A percentile compares a stretch with the other conserved stretches of the same genome.
Evolutionary conservation across 2,329 filamentous ascomycete genomes (phyloP).

Genomic region (Fusarium liriodendri): DNA sequence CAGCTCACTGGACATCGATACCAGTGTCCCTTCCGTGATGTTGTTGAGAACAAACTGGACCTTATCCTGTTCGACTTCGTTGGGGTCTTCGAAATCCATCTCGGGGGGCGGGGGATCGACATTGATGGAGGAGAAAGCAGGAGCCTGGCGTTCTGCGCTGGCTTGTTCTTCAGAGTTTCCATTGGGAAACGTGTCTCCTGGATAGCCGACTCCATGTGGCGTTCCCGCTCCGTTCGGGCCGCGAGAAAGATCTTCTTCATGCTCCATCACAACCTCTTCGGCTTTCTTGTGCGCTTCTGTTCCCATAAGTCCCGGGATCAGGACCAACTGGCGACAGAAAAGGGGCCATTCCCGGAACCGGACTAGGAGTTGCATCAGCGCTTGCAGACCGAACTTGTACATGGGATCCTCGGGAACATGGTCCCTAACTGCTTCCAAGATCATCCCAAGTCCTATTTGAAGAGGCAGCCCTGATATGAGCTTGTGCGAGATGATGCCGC

Average conservation of each 20-base stretch:
- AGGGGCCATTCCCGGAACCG: conserved; percentile 95
- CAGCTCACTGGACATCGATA: conserved; percentile 85
- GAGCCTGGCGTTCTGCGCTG: conserved; percentile 68
- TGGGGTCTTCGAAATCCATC: conserved; percentile 81
- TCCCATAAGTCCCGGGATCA: conserved; percentile 83
- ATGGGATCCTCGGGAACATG: conserved; percentile 86
- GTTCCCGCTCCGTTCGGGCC: conserved; percentile 63
- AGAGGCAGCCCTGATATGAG: conserved; percentile 90
- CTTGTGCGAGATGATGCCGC: conserved; percentile 94
- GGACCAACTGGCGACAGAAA: conserved; percentile 86
- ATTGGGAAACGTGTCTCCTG: conserved; percentile 71
- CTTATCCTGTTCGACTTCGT: conserved; percentile 87
- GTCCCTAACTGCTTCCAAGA: conserved; percentile 93
- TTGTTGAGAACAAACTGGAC: conserved; percentile 98
- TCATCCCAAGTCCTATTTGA: conserved; percentile 96
- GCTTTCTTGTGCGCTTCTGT: conserved; percentile 88
- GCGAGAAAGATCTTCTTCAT: conserved; percentile 70
- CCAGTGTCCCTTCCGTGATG: conserved; percentile 88
- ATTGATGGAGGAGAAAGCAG: conserved; percentile 82
- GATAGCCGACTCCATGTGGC: conserved; percentile 50
- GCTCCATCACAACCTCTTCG: conserved; percentile 80
- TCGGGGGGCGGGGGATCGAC: conserved; percentile 75
- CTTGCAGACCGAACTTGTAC: conserved; percentile 98
- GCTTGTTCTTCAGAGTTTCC: conserved; percentile 75
- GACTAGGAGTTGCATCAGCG: conserved; percentile 86